Evolutionary conservation across 176 grass and related monocot species (phyloP), one percentile per base, ranked within the genome.

Genomic region (Triticum dicoccoides): DNA sequence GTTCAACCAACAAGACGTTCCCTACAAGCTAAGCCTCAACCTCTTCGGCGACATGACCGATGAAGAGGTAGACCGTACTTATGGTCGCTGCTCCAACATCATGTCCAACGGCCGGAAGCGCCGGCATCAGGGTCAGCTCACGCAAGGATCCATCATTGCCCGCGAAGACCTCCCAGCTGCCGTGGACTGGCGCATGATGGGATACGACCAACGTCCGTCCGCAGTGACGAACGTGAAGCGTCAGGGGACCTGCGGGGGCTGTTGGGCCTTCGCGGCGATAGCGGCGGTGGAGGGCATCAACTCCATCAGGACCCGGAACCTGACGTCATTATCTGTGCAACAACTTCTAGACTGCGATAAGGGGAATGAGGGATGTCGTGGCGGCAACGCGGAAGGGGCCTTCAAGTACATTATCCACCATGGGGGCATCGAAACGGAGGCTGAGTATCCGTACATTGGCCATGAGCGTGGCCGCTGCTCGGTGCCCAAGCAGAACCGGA

Each of bases 1-100:
- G 30, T 84, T 78, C 75, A 91, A 91, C 76, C 20, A 12, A 11
- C 41, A 73, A 30, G 68, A 86, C 30, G 52, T 49, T 23, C 44
- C 87, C 1, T 94, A 94, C 81, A 89, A 82, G 62, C 84, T 89
- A 3, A 65, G 82, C 18, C 80, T 92, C 54, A 92, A 95, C 66
- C 78, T 8, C 59, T 90, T 95, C 56, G 61, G 64, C 42, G 89
- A 94, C 81, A 94, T 88, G 92, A 86, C 77, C 3, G 83, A 39
- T 42, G 77, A 83, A 30, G 89, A 94, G 84, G 59, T 89, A 49
- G 47, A 2, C 9, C 52, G 32, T 11, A 63, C 21, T 10, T 63
- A 63, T 3, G 23, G 78, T 86, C 13, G 33, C 41, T 52, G 37
- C 80, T 78, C 45, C 69, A 82, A 7, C 62, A 11, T 29, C 15